phyloP scores from a whole-genome alignment of 225 moss, liverwort and hornwort species.

The Polytrichum formosum region DNA sequence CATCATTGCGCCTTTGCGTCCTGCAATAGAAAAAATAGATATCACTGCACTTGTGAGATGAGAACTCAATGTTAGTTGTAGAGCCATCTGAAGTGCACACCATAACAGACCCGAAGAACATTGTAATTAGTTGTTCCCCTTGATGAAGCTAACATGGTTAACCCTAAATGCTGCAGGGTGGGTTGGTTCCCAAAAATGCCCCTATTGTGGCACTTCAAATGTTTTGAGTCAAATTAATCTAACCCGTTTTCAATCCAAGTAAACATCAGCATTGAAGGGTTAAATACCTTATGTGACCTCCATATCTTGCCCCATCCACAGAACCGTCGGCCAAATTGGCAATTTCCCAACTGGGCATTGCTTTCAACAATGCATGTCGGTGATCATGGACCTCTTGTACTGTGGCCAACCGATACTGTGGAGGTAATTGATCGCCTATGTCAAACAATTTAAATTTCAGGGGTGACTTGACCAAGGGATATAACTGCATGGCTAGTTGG shows the following conservation, averaged over 20 bases:
- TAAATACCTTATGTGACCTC: neutral
- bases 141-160: neutral
- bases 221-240: neutral
- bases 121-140: neutral
- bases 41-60: neutral
- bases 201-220: neutral
- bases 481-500: neutral
- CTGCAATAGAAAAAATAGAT: neutral
- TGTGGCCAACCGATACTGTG: neutral
- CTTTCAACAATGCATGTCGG: neutral
- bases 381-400: neutral
- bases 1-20: neutral
- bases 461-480: neutral
- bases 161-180: neutral
- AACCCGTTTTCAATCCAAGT: neutral
- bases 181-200: no score
- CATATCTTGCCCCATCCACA: neutral
- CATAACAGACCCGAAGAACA: neutral
- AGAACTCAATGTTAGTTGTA: neutral
- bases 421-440: neutral
- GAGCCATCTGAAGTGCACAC: neutral
- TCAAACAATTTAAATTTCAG: slow-evolving; percentile 2
- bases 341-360: neutral
- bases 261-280: neutral
- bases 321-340: neutral